phyloP scores from a whole-genome alignment of 2,329 filamentous ascomycete species.

The Mycosphaerella sp. region DNA sequence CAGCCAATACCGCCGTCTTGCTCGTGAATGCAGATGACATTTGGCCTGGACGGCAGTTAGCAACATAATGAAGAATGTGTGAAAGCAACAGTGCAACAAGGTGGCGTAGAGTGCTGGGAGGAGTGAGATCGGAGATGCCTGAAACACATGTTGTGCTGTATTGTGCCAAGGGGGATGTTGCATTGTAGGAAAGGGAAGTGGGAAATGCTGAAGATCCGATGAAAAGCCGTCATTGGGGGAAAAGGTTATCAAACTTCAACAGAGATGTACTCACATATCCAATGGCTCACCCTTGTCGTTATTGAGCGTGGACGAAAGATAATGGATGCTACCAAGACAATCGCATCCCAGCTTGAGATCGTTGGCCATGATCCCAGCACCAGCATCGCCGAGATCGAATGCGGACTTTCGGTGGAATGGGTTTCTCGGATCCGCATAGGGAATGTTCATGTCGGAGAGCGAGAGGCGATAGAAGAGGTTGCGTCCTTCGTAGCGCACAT shows the following conservation, averaged over 20 bases:
- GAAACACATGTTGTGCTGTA: too few species aligned
- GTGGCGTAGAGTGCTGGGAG: too few species aligned
- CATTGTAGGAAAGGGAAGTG: too few species aligned
- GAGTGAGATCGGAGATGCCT: too few species aligned
- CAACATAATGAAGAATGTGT: too few species aligned
- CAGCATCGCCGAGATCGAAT: constrained; percentile 62
- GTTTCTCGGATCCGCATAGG: constrained; percentile 57
- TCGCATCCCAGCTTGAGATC: constrained; percentile 64
- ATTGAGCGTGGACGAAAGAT: constrained; percentile 51
- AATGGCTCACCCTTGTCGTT: constrained; percentile 38
- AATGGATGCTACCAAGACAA: constrained; percentile 63
- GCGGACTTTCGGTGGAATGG: constrained; percentile 65
- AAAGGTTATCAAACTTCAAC: too few species aligned
- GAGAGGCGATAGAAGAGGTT: constrained; percentile 61
- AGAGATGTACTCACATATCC: constrained; percentile 34
- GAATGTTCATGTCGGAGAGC: constrained; percentile 61
- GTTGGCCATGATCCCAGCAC: constrained; percentile 62
- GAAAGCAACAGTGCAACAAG: too few species aligned
- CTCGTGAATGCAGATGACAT: constrained; percentile 63
- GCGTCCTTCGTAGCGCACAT: constrained; percentile 49
- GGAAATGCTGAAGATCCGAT: too few species aligned
- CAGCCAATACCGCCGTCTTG: constrained; percentile 63
- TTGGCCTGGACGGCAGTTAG: constrained; percentile 38
- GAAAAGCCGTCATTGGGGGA: too few species aligned
- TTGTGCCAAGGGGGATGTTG: too few species aligned